Base-by-base conservation (phyloP, 2,329 filamentous ascomycete species). In the Venturia oleaginea region DNA sequence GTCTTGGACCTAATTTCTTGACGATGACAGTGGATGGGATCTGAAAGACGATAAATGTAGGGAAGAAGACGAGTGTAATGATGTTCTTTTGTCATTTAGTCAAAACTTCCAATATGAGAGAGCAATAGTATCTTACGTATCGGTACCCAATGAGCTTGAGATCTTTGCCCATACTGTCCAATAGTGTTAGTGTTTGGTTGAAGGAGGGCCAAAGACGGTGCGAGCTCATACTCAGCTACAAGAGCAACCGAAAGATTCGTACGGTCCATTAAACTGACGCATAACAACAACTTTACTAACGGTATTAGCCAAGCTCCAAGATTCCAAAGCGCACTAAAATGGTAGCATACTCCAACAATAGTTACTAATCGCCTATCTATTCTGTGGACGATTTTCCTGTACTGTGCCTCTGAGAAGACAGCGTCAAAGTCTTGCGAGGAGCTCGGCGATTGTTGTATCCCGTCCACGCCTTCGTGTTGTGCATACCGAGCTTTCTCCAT, bases 191-290 rank as follows among this genome's bases (percentile, higher is more conserved):
- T 34, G 19, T 8, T 27, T 3, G 32, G 30, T 38, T 3, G n/a
- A 5, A 79, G 70, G 27, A 17, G 54, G 3, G 66, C 61, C 30
- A 72, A 64, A 59, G 51, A 43, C 32, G 27, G 10, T 27, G 3
- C 19, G 15, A 17, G 13, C 37, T 40, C 27, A 24, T 57, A 82
- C 80, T 82, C 90, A 24, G 90, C 89, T 72, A 93, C 87, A 57
- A 84, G 84, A 54, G 89, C 89, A 27, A 84, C 79, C 19, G 84
- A 84, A 72, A 92, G 76, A 74, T 93, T 93, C 1, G 88, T 91
- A 40, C 90, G 81, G 71, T 94, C 90, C 85, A 93, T 90, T 66
- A 93, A 77, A 68, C 84, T 88, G 69, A 90, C 80, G 72, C 87
- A 90, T 74, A 92, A 92, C 76, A 91, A 82, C 67, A 82, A 1